Evolutionary conservation across 495 filamentous ascomycete genomes (phyloP).

Genomic region (Pseudoneurospora amorphoporcata): DNA sequence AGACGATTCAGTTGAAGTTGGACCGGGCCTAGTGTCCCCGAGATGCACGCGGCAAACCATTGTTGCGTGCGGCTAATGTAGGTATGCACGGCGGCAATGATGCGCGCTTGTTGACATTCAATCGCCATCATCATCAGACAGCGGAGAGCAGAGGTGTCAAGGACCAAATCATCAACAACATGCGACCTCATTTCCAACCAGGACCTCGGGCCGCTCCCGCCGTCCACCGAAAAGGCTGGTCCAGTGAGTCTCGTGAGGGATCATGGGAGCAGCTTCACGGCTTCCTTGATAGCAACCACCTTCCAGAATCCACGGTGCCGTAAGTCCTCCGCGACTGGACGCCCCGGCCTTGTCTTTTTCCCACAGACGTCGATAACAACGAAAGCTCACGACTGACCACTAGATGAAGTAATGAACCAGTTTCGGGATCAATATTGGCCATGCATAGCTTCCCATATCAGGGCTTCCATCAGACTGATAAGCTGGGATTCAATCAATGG

Average conservation of each 20-base stretch:
- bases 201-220: not conserved
- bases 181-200: not conserved
- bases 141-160: not conserved
- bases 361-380: not conserved
- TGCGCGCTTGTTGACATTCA: not conserved
- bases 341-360: not conserved
- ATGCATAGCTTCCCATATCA: not conserved
- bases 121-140: not conserved
- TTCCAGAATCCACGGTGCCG: not conserved
- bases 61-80: not conserved
- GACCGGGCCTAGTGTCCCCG: not conserved
- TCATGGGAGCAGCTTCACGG: not conserved
- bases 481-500: not conserved
- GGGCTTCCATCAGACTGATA: not conserved
- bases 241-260: not conserved
- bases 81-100: not conserved
- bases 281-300: not conserved
- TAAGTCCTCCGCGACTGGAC: not conserved
- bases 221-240: not conserved
- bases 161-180: not conserved
- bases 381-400: not conserved
- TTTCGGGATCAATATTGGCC: not conserved
- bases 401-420: not conserved
- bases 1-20: not conserved
- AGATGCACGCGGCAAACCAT: not conserved